phyloP scores from a whole-genome alignment of 202 grass and related monocot genomes.

The Schoenoplectus tabernaemontani region DNA sequence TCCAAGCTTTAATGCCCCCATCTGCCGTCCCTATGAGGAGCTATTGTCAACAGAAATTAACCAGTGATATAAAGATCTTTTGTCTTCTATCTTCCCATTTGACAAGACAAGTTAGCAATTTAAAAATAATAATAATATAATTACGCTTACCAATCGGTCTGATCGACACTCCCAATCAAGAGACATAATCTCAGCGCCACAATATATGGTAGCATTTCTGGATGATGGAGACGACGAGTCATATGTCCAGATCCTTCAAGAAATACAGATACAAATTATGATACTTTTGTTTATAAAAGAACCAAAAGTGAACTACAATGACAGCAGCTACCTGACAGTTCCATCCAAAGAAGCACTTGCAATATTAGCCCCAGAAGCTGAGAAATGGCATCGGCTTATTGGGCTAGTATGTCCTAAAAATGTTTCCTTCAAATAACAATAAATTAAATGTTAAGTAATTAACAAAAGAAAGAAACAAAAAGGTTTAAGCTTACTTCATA shows the following conservation, averaged over 20 bases:
- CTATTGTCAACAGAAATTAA: constrained; percentile 85
- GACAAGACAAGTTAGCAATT: constrained; percentile 10
- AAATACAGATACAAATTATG: constrained; percentile 29
- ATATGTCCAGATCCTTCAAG: constrained; percentile 84
- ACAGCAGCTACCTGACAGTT: constrained; percentile 60
- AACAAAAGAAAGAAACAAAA: background rate
- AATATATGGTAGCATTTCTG: constrained; percentile 97
- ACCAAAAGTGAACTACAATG: background rate
- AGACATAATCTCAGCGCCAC: constrained; percentile 77
- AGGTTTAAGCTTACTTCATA: constrained; percentile 4
- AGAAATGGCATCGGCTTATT: constrained; percentile 80
- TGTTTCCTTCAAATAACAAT: constrained; percentile 66
- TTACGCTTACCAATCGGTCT: constrained; percentile 68
- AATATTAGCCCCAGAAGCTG: constrained; percentile 82
- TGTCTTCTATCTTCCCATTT: constrained; percentile 12
- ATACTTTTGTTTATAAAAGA: background rate
- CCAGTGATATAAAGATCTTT: constrained; percentile 32
- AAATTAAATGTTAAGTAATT: constrained; percentile 1
- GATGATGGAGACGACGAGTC: constrained; percentile 87
- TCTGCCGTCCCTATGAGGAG: constrained; percentile 93
- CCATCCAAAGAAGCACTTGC: constrained; percentile 91
- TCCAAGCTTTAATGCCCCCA: constrained; percentile 99
- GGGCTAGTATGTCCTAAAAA: constrained; percentile 97
- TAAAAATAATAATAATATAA: background rate
- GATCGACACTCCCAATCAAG: constrained; percentile 99